Evolutionary conservation across 2,329 filamentous ascomycete species (phyloP).

Genomic region (Orbilia javanica): DNA sequence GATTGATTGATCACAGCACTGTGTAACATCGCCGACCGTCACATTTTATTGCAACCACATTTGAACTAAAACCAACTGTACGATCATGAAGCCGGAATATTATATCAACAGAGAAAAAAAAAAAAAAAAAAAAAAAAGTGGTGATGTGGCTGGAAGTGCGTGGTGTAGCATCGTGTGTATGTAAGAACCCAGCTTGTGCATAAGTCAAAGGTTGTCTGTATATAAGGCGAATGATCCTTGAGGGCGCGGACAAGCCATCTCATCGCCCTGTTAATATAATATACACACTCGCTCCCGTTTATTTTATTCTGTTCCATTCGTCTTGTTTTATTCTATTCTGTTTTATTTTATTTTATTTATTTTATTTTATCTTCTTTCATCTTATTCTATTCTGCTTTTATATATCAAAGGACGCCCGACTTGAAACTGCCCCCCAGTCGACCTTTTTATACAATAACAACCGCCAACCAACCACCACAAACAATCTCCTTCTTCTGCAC

Average conservation of each 20-base stretch:
- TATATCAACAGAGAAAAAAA: neutral
- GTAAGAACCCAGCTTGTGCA: neutral
- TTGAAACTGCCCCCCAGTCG: neutral
- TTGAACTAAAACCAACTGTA: no score
- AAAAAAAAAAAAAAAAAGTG: neutral
- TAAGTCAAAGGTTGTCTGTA: neutral
- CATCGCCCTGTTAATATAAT: neutral
- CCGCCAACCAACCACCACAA: no score
- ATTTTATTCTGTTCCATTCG: neutral
- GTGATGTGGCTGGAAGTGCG: constrained; percentile 14
- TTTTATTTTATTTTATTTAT: neutral
- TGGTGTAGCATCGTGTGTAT: neutral
- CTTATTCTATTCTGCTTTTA: neutral
- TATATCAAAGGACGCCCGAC: neutral
- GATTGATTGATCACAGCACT: constrained; percentile 3
- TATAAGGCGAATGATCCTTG: neutral
- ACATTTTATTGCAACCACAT: neutral
- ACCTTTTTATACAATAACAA: neutral
- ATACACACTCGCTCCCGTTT: neutral
- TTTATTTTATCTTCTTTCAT: neutral
- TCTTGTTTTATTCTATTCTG: neutral
- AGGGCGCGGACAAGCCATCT: constrained; percentile 17
- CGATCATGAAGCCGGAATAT: neutral
- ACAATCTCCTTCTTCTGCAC: constrained; percentile 9
- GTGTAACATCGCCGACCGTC: constrained; percentile 15